These are phyloP conservation scores for Clarireedia hainanense DNA, from an alignment of 2,329 filamentous ascomycete genomes.

Conservation along the genomic window DNA sequence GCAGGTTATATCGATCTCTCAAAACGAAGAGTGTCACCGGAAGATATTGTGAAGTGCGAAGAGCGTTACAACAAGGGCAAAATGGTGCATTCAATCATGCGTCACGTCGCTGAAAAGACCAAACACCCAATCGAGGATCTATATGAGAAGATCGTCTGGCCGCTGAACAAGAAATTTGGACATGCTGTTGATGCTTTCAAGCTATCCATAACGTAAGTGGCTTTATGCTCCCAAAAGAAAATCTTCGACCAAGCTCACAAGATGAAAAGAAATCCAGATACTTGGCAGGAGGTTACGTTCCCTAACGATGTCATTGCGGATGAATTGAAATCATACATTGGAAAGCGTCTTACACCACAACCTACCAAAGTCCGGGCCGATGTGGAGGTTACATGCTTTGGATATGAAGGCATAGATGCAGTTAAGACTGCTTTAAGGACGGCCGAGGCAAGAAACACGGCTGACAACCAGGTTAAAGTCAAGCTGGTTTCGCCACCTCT, in stretches of 20 bases:
- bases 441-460: slow-evolving; percentile 87
- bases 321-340: slow-evolving; percentile 90
- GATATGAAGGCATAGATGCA: slow-evolving; percentile 96
- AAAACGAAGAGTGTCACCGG: slow-evolving; percentile 93
- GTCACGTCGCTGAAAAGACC: slow-evolving; percentile 96
- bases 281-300: slow-evolving; percentile 91
- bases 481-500: slow-evolving; percentile 96
- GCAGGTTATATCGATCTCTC: slow-evolving; percentile 93
- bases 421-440: slow-evolving; percentile 88
- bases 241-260: slow-evolving; percentile 12
- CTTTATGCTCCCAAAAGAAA: background rate
- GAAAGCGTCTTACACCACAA: slow-evolving; percentile 93
- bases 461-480: slow-evolving; percentile 93
- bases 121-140: slow-evolving; percentile 87
- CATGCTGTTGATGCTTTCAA: slow-evolving; percentile 98
- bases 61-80: slow-evolving; percentile 99
- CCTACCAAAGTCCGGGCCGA: slow-evolving; percentile 99
- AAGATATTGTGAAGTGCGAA: slow-evolving; percentile 97
- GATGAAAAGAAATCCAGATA: slow-evolving; percentile 71
- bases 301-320: slow-evolving; percentile 76
- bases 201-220: slow-evolving; percentile 83
- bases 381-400: slow-evolving; percentile 91
- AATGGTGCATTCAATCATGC: slow-evolving; percentile 98
- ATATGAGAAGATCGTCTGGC: slow-evolving; percentile 94
- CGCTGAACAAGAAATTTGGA: slow-evolving; percentile 93